Conservation (phyloP, 768 basidiomycete species). For the Leucocoprinus sp. region DNA sequence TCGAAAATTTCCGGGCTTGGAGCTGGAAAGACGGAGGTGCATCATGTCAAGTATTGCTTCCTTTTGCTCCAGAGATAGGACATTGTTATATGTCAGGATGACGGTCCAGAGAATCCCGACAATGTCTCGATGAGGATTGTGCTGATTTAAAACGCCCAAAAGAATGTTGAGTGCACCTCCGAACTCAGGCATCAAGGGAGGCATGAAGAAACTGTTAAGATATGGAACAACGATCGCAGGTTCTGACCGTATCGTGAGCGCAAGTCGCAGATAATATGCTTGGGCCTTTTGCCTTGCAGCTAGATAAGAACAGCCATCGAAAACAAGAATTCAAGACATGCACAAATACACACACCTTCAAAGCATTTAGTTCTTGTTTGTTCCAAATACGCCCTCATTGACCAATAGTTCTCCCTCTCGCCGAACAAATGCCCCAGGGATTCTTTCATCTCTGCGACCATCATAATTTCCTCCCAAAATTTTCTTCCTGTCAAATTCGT, state of each 20-base stretch:
- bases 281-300: slow-evolving; percentile 25
- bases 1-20: not conserved
- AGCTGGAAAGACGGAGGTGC: slow-evolving; percentile 22
- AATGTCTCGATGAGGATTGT: slow-evolving; percentile 15
- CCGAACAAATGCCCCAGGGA: slow-evolving; percentile 23
- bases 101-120: slow-evolving; percentile 34
- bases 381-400: slow-evolving; percentile 31
- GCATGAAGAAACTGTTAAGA: slow-evolving; percentile 29
- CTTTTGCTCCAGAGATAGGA: slow-evolving; percentile 22
- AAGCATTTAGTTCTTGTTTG: not conserved
- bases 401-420: slow-evolving; percentile 53
- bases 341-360: slow-evolving; percentile 7
- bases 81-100: slow-evolving; percentile 20
- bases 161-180: not conserved
- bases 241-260: slow-evolving; percentile 19
- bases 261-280: slow-evolving; percentile 31
- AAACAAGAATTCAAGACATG: not conserved
- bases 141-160: slow-evolving; percentile 15
- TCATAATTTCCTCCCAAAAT: slow-evolving; percentile 44
- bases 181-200: not conserved
- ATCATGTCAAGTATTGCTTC: slow-evolving; percentile 27
- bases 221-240: slow-evolving; percentile 41
- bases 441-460: slow-evolving; percentile 38
- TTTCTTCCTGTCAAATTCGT: not conserved
- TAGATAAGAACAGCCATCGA: not conserved